A percentile compares a stretch with the other conserved stretches of the same genome.
These are phyloP conservation scores for Chaetomium cochliodes DNA, from an alignment of 495 filamentous ascomycete genomes.

Conservation along the genomic window DNA sequence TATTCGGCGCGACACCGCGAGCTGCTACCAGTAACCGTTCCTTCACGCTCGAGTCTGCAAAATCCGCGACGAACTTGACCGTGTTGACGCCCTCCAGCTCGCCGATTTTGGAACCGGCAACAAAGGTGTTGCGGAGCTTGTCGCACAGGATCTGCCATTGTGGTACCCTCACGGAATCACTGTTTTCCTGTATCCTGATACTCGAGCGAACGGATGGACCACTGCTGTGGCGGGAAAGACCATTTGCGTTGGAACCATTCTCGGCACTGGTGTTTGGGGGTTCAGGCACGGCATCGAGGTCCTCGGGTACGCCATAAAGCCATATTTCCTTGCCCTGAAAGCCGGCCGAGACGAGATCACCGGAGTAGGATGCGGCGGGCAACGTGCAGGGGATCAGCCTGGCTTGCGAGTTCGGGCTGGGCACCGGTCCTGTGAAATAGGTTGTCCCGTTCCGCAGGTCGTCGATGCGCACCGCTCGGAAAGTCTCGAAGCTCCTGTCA, in stretches of 20 bases:
- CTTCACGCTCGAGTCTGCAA: conserved; percentile 43
- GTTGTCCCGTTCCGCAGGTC: conserved; percentile 73
- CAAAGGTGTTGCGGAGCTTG: conserved; percentile 61
- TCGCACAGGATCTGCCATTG: conserved; percentile 71
- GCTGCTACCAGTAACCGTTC: conserved; percentile 73
- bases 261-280: conserved; percentile 31
- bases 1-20: conserved; percentile 64
- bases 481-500: conserved; percentile 71
- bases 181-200: conserved; percentile 37
- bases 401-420: conserved; percentile 42
- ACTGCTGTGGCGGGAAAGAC: conserved; percentile 30
- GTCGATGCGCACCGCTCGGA: conserved; percentile 71
- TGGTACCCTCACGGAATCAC: conserved; percentile 46
- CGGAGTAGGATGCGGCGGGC: conserved; percentile 64
- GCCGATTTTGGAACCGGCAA: conserved; percentile 57
- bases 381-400: conserved; percentile 63
- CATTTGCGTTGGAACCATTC: conserved; percentile 27
- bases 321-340: conserved; percentile 72
- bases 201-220: conserved; percentile 41
- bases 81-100: conserved; percentile 57
- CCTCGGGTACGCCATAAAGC: conserved; percentile 77
- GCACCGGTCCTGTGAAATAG: conserved; percentile 74
- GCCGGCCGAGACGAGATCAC: conserved; percentile 73
- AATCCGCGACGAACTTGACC: conserved; percentile 61
- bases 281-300: conserved; percentile 59